Percentiles rank a stretch among this genome's conserved stretches.
phyloP scores from a whole-genome alignment of 352 stramenopile species.

The Globisporangium cystogenes region DNA sequence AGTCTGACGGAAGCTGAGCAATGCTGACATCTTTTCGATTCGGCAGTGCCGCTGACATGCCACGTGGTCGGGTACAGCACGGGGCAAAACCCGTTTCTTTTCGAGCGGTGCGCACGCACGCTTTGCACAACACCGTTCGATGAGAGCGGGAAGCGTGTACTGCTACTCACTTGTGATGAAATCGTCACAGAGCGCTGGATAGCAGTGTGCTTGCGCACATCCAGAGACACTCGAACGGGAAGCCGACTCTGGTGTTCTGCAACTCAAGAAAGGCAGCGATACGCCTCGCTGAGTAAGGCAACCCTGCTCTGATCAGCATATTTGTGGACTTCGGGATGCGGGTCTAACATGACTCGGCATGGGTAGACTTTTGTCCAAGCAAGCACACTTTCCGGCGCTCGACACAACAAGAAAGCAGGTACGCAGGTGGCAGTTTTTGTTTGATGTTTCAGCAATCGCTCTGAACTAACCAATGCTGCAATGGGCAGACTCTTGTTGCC shows the following conservation, averaged over 20 bases:
- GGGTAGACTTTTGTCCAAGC: too few species aligned
- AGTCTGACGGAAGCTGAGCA: not conserved
- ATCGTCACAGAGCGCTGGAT: slow-evolving; percentile 19
- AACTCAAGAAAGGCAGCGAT: slow-evolving; percentile 22
- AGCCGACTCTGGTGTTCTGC: slow-evolving; percentile 59
- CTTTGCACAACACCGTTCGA: too few species aligned
- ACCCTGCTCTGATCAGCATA: not conserved
- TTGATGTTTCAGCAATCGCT: not conserved
- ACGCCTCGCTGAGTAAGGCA: slow-evolving; percentile 20
- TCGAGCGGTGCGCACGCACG: slow-evolving; percentile 20
- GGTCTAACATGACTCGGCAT: not conserved
- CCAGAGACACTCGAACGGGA: slow-evolving; percentile 30
- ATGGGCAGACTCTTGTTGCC: slow-evolving; percentile 2
- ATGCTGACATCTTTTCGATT: not conserved
- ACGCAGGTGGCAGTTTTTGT: not conserved
- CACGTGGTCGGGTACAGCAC: slow-evolving; percentile 24
- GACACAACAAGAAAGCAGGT: slow-evolving; percentile 8
- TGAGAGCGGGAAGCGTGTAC: too few species aligned
- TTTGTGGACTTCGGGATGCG: not conserved
- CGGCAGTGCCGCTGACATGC: slow-evolving; percentile 21
- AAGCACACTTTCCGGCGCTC: not conserved
- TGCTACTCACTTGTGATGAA: too few species aligned
- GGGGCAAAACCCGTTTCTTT: slow-evolving; percentile 23
- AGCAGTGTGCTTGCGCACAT: slow-evolving; percentile 34
- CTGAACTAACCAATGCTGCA: not conserved